Evolutionary conservation across 495 filamentous ascomycete species (phyloP), one percentile per base, ranked within the genome.

Genomic region (Elasticomyces elasticus): DNA sequence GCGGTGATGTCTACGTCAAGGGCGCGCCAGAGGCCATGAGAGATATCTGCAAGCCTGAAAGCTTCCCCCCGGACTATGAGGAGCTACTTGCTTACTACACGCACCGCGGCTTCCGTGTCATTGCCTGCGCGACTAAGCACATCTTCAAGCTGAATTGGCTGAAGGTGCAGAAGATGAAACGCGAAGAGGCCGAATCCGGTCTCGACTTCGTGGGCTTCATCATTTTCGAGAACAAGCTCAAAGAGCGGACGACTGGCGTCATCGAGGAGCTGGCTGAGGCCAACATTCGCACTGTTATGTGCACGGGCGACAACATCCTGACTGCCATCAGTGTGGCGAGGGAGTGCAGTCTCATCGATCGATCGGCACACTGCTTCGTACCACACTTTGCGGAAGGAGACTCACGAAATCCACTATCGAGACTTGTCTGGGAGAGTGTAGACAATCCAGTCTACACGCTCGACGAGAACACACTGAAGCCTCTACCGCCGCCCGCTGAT

Each of bases 161-260:
- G 52, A 94, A 89, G 66, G 84, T 88, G 12, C 89, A 95, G 64
- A 95, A 92, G 70, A 87, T 97, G 81, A 86, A 81, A 51, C 84
- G 94, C 12, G 67, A 77, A 12, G 84, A 95, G 38, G 89, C 86
- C 17, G 94, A 99, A 66, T 81, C 77, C 1, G 74, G 82, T 54
- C 76, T 99, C 3, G 79, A 86, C 17, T 96, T 99, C 59, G 71
- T 91, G 40, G 94, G 92, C 17, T 97, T 99, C 67, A 97, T 97
- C 61, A 83, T 99, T 28, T 99, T 99, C 64, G 91, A 99, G 67
- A 99, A 99, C 64, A 99, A 97, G 71, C 68, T 99, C 57, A 99
- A 99, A 67, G 79, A 84, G 19, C 84, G 76, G 30, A 95, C 89
- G 5, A 72, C 84, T 2, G 72, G 73, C 2, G 83, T 94, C 26